These are phyloP conservation scores for Gnaphalium uliginosum DNA, from an alignment of 129 eudicot species.

Conservation along the genomic window DNA sequence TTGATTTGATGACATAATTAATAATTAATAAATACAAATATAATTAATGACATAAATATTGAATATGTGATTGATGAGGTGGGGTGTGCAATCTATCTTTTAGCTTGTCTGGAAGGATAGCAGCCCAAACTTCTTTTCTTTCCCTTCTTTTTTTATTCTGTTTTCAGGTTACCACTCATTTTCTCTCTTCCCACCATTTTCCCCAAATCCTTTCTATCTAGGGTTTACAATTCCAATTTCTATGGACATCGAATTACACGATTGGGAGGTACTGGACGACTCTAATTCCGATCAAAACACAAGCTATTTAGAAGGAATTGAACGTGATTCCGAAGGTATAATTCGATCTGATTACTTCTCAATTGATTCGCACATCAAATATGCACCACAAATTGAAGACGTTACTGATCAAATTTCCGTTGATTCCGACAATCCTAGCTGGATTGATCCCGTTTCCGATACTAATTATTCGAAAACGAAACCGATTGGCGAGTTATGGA, in stretches of 20 bases:
- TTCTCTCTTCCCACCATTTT: not conserved
- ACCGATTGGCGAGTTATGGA: slow-evolving; percentile 46
- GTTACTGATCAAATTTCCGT: slow-evolving; percentile 41
- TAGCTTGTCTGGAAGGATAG: slow-evolving; percentile 32
- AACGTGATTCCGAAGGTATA: slow-evolving; percentile 41
- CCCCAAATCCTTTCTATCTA: slow-evolving; percentile 12
- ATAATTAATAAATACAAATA: no score
- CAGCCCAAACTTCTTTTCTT: slow-evolving; percentile 8
- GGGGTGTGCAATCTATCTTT: slow-evolving; percentile 33
- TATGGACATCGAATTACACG: slow-evolving; percentile 50
- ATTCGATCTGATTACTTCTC: slow-evolving; percentile 72
- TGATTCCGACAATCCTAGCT: slow-evolving; percentile 58
- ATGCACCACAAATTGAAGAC: slow-evolving; percentile 6
- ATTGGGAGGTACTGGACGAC: slow-evolving; percentile 73
- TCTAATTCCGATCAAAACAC: slow-evolving; percentile 27
- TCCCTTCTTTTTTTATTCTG: not conserved
- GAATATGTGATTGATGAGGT: not conserved
- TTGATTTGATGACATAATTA: not conserved
- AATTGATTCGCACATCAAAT: slow-evolving; percentile 35
- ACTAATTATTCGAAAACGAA: slow-evolving; percentile 25
- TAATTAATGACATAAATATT: not conserved
- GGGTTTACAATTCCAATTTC: slow-evolving; percentile 11
- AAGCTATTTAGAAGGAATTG: slow-evolving; percentile 40
- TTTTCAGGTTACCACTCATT: slow-evolving; percentile 36
- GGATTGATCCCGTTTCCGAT: slow-evolving; percentile 68